phyloP scores from a whole-genome alignment of 2,329 filamentous ascomycete genomes.

The Bisporella sp. region DNA sequence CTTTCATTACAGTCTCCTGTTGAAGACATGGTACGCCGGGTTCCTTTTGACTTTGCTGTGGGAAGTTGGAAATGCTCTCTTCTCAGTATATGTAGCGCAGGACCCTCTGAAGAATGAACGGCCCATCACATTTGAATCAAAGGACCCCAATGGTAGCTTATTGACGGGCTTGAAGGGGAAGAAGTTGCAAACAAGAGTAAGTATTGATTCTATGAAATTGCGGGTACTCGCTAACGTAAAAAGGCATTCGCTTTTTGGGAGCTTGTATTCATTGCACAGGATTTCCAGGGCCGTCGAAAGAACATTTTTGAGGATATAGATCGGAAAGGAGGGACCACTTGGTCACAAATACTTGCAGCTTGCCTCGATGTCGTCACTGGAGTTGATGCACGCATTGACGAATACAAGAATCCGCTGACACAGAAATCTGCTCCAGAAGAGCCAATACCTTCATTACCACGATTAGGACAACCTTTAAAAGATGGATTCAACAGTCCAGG shows the following conservation, averaged over 20 bases:
- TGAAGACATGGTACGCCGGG: conserved; percentile 54
- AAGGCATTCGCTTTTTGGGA: conserved; percentile 89
- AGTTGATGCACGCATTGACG: conserved; percentile 59
- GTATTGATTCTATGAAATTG: conserved; percentile 15
- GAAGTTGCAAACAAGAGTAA: conserved; percentile 67
- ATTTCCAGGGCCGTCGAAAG: conserved; percentile 64
- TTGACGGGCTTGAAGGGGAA: conserved; percentile 78
- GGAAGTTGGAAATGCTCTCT: conserved; percentile 69
- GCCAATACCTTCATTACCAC: conserved; percentile 16
- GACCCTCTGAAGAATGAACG: conserved; percentile 78
- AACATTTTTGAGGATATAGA: conserved; percentile 85
- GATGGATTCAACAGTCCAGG: conserved; percentile 17
- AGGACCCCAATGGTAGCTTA: conserved; percentile 86
- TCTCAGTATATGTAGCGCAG: conserved; percentile 73
- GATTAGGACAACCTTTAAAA: conserved; percentile 19
- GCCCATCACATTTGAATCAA: conserved; percentile 77
- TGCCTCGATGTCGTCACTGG: conserved; percentile 64
- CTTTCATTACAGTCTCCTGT: conserved; percentile 47
- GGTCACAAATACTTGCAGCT: conserved; percentile 67
- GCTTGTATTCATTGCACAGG: conserved; percentile 68
- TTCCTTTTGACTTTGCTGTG: conserved; percentile 65
- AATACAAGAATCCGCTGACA: conserved; percentile 39
- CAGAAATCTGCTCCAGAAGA: conserved; percentile 1
- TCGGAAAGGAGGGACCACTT: conserved; percentile 69
- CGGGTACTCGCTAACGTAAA: not conserved